A percentile compares a stretch with the other conserved stretches of the same genome.
Conservation (phyloP, 371 early-diverging fungal genomes). For the Rhizopus sp. region DNA sequence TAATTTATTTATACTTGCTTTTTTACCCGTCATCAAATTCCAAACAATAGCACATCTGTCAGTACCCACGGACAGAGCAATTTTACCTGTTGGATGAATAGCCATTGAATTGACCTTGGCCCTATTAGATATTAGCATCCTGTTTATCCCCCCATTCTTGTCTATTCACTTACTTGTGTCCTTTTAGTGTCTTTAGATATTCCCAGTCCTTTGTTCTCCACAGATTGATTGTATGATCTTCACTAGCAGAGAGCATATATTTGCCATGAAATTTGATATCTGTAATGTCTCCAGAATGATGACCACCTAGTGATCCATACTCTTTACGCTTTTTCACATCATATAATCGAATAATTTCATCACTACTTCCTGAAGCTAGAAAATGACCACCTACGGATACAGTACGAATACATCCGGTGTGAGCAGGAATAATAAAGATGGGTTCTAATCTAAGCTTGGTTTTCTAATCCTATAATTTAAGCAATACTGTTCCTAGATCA, state of each 20-base stretch:
- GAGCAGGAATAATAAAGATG: conserved; percentile 93
- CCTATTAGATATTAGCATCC: conserved; percentile 20
- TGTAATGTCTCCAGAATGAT: conserved; percentile 90
- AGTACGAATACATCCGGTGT: conserved; percentile 89
- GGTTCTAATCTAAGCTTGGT: conserved; percentile 58
- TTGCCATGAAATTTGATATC: conserved; percentile 78
- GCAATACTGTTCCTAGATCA: not conserved
- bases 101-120: conserved; percentile 74
- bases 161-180: conserved; percentile 75
- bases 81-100: conserved; percentile 92
- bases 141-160: not conserved
- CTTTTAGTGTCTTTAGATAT: conserved; percentile 83
- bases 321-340: conserved; percentile 88
- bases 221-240: conserved; percentile 86
- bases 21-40: conserved; percentile 87
- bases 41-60: conserved; percentile 87
- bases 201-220: conserved; percentile 97
- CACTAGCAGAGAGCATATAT: conserved; percentile 88
- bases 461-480: conserved; percentile 11
- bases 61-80: conserved; percentile 80
- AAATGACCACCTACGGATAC: conserved; percentile 75
- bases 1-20: conserved; percentile 71
- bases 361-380: conserved; percentile 94
- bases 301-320: conserved; percentile 83
- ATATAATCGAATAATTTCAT: conserved; percentile 91